Percentiles rank a stretch among this genome's conserved stretches.
These are phyloP conservation scores for Sporisorium iseilematis-ciliati DNA, from an alignment of 1,284 basidiomycete genomes.

Conservation along the genomic window DNA sequence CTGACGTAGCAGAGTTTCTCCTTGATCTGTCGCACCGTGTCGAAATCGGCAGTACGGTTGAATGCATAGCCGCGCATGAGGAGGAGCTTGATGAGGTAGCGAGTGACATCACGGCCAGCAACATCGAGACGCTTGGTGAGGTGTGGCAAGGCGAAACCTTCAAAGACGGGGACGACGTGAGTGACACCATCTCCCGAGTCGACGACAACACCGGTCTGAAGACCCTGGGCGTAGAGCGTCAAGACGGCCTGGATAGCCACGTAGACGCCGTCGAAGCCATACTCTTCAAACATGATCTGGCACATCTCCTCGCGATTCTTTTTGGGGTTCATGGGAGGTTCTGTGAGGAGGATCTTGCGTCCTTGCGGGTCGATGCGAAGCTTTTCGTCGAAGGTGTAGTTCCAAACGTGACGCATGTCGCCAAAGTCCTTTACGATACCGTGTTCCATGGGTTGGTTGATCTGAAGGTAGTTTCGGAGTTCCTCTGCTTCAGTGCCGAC, in stretches of 20 bases:
- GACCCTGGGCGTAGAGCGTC: constrained; percentile 95
- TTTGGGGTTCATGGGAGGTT: constrained; percentile 99
- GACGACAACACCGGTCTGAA: constrained; percentile 97
- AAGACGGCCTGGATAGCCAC: constrained; percentile 98
- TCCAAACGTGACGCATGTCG: constrained; percentile 97
- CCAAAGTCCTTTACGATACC: constrained; percentile 99
- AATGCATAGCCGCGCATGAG: constrained; percentile 99
- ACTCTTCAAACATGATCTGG: constrained; percentile 99
- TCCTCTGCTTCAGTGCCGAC: constrained; percentile 93
- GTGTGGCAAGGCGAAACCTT: constrained; percentile 94
- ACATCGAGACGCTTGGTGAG: constrained; percentile 90
- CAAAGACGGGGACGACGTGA: constrained; percentile 98
- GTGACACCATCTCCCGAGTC: constrained; percentile 99
- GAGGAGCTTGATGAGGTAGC: constrained; percentile 97
- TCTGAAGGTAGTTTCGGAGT: constrained; percentile 93
- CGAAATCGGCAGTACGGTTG: constrained; percentile 98
- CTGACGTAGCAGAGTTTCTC: constrained; percentile 97
- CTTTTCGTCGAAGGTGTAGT: constrained; percentile 98
- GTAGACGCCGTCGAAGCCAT: constrained; percentile 95
- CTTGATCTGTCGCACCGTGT: constrained; percentile 98
- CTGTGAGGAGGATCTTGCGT: constrained; percentile 91
- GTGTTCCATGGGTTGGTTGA: constrained; percentile 99
- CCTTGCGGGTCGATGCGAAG: constrained; percentile 87
- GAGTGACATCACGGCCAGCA: constrained; percentile 96
- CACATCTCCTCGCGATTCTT: constrained; percentile 92